Base-by-base conservation (phyloP, 106 monocot species). In the Xerophyta viscosa region DNA sequence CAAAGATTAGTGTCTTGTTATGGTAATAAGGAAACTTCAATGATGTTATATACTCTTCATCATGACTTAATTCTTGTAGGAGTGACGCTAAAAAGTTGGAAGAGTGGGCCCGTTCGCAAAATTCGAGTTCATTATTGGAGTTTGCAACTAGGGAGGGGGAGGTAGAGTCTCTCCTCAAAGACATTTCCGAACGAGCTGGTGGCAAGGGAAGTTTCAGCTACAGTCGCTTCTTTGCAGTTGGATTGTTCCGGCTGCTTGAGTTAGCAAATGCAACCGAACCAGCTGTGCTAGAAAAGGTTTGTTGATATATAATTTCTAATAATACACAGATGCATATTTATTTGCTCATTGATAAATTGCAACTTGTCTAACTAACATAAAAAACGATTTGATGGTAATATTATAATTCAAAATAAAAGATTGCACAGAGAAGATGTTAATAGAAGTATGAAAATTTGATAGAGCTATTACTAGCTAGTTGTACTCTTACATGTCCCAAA, bases 191-290 rank as follows among this genome's bases (percentile, higher is more conserved):
- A 24, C 57, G 82, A 36, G 79, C 92, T 24, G 60, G 66, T 50
- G 72, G 64, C 27, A 75, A 79, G 36, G 78, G 75, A 61, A 86
- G 64, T 41, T 92, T 92, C 73, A 79, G 82, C 68, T 92, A 92
- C 46, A 92, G 91, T 52, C 74, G 91, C 29, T 92, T 92, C 68
- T 92, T 92, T 66, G 92, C 92, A 22, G 63, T 92, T 52, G 92
- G 92, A 11, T 66, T 92, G 29, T 92, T 92, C 56, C 86, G 91
- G 37, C 69, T 92, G 6, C 82, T 92, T 55, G 91, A 92, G 64
- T 47, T 86, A 42, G 68, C 86, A 64, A 92, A 86, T 67, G 78
- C 91, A 41, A 78, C 86, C 3, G 86, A 92, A 54, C 91, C 91
- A 23, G 48, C 66, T 47, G 27, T 79, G 47, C 60, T 92, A 52